phyloP scores from a whole-genome alignment of 208 protist species.

The Sergeia podlipaevii region DNA sequence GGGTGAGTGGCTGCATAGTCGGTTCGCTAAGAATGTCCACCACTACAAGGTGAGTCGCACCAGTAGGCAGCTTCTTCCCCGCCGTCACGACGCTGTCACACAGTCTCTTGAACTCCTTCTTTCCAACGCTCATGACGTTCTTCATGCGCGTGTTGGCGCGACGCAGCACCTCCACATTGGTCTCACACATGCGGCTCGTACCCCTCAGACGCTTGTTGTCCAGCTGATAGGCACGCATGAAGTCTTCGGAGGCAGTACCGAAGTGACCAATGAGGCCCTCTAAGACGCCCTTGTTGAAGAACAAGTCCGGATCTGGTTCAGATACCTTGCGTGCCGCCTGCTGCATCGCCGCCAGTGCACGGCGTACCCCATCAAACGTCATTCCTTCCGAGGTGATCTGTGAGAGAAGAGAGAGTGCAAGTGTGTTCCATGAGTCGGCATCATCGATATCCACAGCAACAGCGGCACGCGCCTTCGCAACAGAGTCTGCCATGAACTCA shows the following conservation, averaged over 20 bases:
- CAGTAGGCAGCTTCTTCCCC: conserved; percentile 5
- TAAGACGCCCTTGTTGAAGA: conserved; percentile 77
- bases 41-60: conserved; percentile 26
- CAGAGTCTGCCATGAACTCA: conserved; percentile 43
- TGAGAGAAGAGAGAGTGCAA: conserved; percentile 67
- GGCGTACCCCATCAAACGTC: conserved; percentile 32
- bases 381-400: conserved; percentile 49
- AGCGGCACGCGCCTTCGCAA: conserved; percentile 51
- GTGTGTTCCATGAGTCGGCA: conserved; percentile 66
- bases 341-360: conserved; percentile 53
- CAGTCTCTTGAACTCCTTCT: conserved; percentile 51
- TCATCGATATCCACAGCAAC: conserved; percentile 39
- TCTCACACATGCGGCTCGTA: conserved; percentile 32
- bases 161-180: conserved; percentile 41
- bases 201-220: conserved; percentile 57
- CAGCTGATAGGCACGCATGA: conserved; percentile 40
- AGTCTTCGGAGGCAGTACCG: conserved; percentile 45
- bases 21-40: conserved; percentile 66
- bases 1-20: conserved; percentile 57
- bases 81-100: neutral
- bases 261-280: conserved; percentile 73
- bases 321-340: conserved; percentile 39
- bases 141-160: conserved; percentile 39
- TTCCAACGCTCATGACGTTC: conserved; percentile 37
- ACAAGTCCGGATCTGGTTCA: conserved; percentile 61